These are phyloP conservation scores for Hibiscus mutabilis DNA, from an alignment of 345 rosid genomes.

Conservation along the genomic window DNA sequence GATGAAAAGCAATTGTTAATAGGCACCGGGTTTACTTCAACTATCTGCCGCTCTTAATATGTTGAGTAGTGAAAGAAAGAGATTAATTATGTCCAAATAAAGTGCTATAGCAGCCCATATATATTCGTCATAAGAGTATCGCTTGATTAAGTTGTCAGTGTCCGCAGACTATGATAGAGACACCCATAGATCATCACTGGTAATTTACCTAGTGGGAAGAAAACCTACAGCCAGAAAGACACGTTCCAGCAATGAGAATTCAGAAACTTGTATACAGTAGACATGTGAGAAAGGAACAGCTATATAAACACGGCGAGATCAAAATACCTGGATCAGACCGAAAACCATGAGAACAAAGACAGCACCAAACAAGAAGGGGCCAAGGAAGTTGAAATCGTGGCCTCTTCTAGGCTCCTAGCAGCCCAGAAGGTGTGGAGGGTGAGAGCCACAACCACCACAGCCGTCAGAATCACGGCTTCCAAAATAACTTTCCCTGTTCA, in stretches of 20 bases:
- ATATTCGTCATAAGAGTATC: conserved; percentile 56
- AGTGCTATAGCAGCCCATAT: conserved; percentile 64
- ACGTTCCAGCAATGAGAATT: background rate
- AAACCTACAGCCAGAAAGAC: conserved; percentile 35
- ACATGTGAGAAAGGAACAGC: background rate
- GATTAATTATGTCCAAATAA: conserved; percentile 55
- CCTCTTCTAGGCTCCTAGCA: conserved; percentile 78
- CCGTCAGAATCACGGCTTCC: conserved; percentile 66
- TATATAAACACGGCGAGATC: background rate
- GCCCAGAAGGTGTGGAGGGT: conserved; percentile 96
- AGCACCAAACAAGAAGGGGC: conserved; percentile 88
- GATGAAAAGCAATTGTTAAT: background rate
- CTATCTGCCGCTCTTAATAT: conserved; percentile 46
- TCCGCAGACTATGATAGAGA: conserved; percentile 81
- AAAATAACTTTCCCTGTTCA: conserved; percentile 67
- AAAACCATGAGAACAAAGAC: conserved; percentile 59
- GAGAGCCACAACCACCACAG: conserved; percentile 63
- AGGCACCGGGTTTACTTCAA: background rate
- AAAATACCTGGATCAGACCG: conserved; percentile 63
- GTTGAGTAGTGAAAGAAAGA: conserved; percentile 45
- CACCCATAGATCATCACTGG: conserved; percentile 80
- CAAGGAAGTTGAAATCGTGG: conserved; percentile 83
- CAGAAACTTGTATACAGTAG: background rate
- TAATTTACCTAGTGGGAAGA: conserved; percentile 69
- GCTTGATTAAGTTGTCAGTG: conserved; percentile 88